Percentiles rank a stretch among this genome's conserved stretches.
Conservation (phyloP, 2,329 filamentous ascomycete species). For the Ilyonectria sp. region DNA sequence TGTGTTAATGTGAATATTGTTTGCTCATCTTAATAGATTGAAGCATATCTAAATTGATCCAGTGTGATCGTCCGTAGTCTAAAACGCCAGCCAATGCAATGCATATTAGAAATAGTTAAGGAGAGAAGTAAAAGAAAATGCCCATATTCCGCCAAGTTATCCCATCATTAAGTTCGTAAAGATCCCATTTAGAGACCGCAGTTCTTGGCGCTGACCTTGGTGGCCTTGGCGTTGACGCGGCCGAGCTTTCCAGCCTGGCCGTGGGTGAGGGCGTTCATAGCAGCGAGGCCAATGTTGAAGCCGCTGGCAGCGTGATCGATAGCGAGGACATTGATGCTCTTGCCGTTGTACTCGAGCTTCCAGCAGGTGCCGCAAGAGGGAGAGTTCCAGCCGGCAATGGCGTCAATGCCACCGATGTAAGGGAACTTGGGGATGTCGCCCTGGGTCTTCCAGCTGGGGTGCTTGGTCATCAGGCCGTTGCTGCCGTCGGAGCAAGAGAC, state of each 20-base stretch:
- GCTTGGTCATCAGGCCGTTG: slow-evolving; percentile 75
- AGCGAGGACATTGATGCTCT: slow-evolving; percentile 68
- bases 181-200: slow-evolving; percentile 58
- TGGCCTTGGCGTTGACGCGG: slow-evolving; percentile 65
- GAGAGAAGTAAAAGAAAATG: slow-evolving; percentile 37
- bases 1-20: neutral
- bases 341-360: slow-evolving; percentile 65
- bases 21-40: slow-evolving; percentile 12
- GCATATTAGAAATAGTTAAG: slow-evolving; percentile 44
- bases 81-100: slow-evolving; percentile 44
- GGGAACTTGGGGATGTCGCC: slow-evolving; percentile 65
- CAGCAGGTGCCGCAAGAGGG: slow-evolving; percentile 73
- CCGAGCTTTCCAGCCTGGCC: slow-evolving; percentile 66
- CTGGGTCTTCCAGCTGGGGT: slow-evolving; percentile 71
- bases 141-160: slow-evolving; percentile 23
- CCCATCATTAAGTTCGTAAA: slow-evolving; percentile 33
- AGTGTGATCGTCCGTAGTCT: slow-evolving; percentile 37
- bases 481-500: slow-evolving; percentile 78
- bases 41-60: slow-evolving; percentile 42
- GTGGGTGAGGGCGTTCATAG: slow-evolving; percentile 71
- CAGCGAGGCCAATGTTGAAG: slow-evolving; percentile 70
- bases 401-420: slow-evolving; percentile 68
- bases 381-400: slow-evolving; percentile 70
- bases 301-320: slow-evolving; percentile 66
- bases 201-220: slow-evolving; percentile 58